Conservation (phyloP, 2,329 filamentous ascomycete genomes). For the Passalora sequoiae region DNA sequence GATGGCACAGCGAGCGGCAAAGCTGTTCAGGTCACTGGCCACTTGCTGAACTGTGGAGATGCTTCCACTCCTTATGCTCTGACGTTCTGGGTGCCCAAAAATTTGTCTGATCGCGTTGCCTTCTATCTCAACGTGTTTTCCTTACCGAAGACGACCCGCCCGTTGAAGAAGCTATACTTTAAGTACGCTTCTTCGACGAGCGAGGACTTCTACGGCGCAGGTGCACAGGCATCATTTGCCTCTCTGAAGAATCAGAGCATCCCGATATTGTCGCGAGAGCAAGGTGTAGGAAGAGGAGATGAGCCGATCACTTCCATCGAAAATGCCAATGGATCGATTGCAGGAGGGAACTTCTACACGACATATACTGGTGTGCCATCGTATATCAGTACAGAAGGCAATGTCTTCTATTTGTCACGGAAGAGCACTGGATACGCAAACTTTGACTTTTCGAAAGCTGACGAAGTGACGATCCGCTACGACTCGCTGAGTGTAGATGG, state of each 20-base stretch:
- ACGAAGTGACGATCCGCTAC: constrained; percentile 23
- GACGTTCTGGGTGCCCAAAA: constrained; percentile 22
- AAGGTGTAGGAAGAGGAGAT: constrained; percentile 30
- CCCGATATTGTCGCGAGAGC: constrained; percentile 29
- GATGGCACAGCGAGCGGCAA: constrained; percentile 13
- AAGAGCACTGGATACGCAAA: constrained; percentile 32
- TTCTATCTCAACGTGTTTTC: constrained; percentile 21
- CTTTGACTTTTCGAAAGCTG: constrained; percentile 30
- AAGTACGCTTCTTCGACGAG: constrained; percentile 17
- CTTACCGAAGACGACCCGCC: constrained; percentile 5
- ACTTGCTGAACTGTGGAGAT: constrained; percentile 20
- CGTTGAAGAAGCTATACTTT: constrained; percentile 28
- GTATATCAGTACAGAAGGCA: constrained; percentile 32
- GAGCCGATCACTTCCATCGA: constrained; percentile 25
- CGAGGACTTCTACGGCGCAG: constrained; percentile 30
- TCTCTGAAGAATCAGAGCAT: constrained; percentile 29
- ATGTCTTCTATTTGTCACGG: constrained; percentile 30
- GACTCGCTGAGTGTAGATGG: constrained; percentile 25
- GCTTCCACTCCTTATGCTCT: constrained; percentile 19
- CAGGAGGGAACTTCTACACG: constrained; percentile 33
- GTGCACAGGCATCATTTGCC: constrained; percentile 26
- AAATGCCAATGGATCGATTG: constrained; percentile 25
- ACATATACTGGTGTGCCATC: constrained; percentile 34
- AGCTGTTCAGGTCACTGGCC: constrained; percentile 23
- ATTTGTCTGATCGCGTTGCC: constrained; percentile 18